Base-by-base conservation (phyloP, 768 basidiomycete species). In the Suillus weaverae region DNA sequence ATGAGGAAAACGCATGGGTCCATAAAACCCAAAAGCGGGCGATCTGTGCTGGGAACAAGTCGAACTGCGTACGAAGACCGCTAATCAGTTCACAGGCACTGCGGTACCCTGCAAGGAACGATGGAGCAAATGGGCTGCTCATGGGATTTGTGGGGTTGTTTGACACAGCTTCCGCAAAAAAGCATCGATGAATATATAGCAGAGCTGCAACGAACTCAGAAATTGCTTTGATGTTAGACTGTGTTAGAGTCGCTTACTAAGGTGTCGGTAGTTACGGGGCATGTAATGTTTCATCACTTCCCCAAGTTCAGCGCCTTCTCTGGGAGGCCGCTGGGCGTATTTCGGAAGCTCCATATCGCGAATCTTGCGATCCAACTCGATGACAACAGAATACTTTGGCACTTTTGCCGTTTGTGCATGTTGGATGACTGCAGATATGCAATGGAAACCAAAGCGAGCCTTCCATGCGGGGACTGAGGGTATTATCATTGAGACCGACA, bases 261-360 rank as follows among this genome's bases (percentile, higher is more conserved):
- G 78, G 69, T 89, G 85, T 1, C 87, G 83, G 72, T 91, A 92
- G 70, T 91, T 91, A 39, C 75, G 80, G 1, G 90, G 88, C 90
- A 91, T 91, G 70, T 85, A 90, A 73, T 88, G 84, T 41, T 83
- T 85, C 90, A 92, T 91, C 8, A 86, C 85, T 71, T 86, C 78
- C 10, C 82, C 78, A 13, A 91, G 77, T 3, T 85, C 84, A 1
- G 77, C 77, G 9, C 84, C 83, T 66, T 81, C 72, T 1, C 84
- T 83, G 0, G 83, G 79, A 0, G 80, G 65, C 4, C 82, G 84
- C 60, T 84, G 81, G 0, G 88, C 84, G 71, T 89, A 90, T 56
- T 76, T 77, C 9, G 90, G 90, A 6, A 91, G 66, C 30, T 85
- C 83, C 86, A 89, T 86, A 69, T 90, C 88, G 54, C 85, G 86